Evolutionary conservation across 768 basidiomycete species (phyloP), one percentile per base, ranked within the genome.

Genomic region (Suillus plorans): DNA sequence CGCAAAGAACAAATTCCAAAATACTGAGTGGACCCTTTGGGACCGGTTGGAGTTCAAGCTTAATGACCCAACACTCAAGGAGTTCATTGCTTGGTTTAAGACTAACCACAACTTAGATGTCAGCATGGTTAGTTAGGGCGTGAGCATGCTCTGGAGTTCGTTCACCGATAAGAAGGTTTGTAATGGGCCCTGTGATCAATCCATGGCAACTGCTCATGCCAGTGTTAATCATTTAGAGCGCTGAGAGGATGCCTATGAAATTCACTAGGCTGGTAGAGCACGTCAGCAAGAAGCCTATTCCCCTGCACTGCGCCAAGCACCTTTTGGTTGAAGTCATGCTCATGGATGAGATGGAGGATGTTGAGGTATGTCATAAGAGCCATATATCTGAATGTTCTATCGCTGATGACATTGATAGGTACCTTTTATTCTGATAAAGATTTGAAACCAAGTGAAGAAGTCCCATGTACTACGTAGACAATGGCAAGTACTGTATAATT

Each of bases 131-230:
- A 95, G 93, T 72, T 92, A 95, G 75, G 97, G 95, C 47, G 96
- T 98, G 41, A 95, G 94, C 73, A 97, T 99, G 96, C 81, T 99
- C 39, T 99, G 96, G 95, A 95, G 93, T 66, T 89, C 92, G 41
- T 99, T 97, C 77, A 85, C 94, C 61, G 90, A 89, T 62, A 94
- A 94, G 82, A 99, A 99, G 91, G 96, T 92, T 49, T 44, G 66
- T 62, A 31, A 53, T 41, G 9, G 41, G 36, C 25, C 25, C 25
- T 36, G 28, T 28, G 22, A n/a, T 55, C 7, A n/a, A 53, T 16
- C 56, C n/a, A 28, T 34, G 61, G 37, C n/a, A 47, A 25, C n/a
- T 63, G 59, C 36, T 60, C 31, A 25, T 25, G 25, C 25, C 25
- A 25, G 25, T 25, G 34, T 64, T 47, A 55, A 34, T 59, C 62